These are phyloP conservation scores for Trichocladium uniseriatum DNA, from an alignment of 495 filamentous ascomycete genomes.

Conservation along the genomic window DNA sequence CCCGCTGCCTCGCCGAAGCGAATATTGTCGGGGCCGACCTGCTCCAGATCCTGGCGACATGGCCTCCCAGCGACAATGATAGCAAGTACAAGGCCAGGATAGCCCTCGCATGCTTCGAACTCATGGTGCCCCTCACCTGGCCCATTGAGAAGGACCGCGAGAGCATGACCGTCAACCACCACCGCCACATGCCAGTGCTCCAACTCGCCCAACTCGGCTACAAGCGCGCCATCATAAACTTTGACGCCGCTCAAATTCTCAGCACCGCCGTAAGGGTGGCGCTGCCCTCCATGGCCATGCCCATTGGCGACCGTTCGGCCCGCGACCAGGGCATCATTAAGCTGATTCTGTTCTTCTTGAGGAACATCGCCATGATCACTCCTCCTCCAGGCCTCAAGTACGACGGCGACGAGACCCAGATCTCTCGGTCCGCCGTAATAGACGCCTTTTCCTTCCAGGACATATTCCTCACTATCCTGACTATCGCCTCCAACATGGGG, in stretches of 20 bases:
- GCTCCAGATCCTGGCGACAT: conserved; percentile 75
- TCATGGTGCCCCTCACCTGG: conserved; percentile 94
- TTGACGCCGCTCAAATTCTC: conserved; percentile 65
- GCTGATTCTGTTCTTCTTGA: conserved; percentile 75
- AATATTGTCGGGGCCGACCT: conserved; percentile 89
- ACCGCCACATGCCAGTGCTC: conserved; percentile 79
- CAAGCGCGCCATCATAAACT: conserved; percentile 78
- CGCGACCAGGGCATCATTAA: conserved; percentile 93
- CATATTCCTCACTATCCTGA: conserved; percentile 73
- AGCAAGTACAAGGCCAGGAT: conserved; percentile 60
- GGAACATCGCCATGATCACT: conserved; percentile 79
- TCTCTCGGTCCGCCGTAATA: conserved; percentile 78
- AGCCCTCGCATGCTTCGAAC: conserved; percentile 77
- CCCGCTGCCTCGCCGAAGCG: conserved; percentile 81
- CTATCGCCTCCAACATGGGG: conserved; percentile 79
- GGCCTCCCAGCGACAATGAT: conserved; percentile 63
- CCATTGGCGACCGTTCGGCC: conserved; percentile 61
- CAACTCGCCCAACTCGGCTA: conserved; percentile 81
- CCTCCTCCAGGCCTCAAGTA: conserved; percentile 49
- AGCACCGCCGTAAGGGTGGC: conserved; percentile 68
- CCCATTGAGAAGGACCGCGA: conserved; percentile 66
- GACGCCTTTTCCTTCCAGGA: conserved; percentile 86
- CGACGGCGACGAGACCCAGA: conserved; percentile 73
- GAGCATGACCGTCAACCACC: conserved; percentile 85
- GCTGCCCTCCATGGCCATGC: conserved; percentile 76